phyloP scores from a whole-genome alignment of 352 stramenopile species.

The Phytophthora sp. region DNA sequence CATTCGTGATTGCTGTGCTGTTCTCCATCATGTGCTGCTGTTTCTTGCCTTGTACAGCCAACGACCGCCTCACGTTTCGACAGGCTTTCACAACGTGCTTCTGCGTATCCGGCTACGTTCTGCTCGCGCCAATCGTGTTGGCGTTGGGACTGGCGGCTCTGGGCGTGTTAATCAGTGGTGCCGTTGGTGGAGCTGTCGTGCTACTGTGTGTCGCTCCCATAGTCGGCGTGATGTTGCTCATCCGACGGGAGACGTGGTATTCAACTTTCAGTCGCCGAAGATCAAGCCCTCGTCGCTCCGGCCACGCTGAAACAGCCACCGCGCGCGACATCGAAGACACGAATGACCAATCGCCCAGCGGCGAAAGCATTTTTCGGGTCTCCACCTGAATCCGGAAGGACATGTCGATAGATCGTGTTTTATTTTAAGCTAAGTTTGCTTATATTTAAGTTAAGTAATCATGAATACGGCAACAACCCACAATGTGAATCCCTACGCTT shows the following conservation, averaged over 20 bases:
- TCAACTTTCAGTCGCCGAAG: constrained; percentile 9
- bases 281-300: constrained; percentile 21
- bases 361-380: constrained; percentile 39
- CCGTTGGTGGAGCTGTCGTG: constrained; percentile 34
- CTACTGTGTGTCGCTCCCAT: constrained; percentile 38
- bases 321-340: constrained; percentile 36
- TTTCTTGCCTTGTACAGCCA: constrained; percentile 64
- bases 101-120: constrained; percentile 59
- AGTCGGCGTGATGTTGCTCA: constrained; percentile 34
- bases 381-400: constrained; percentile 14
- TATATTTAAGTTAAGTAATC: too few species aligned
- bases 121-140: constrained; percentile 55
- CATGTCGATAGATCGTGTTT: background rate
- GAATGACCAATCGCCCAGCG: constrained; percentile 37
- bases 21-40: constrained; percentile 69
- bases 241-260: constrained; percentile 19
- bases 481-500: too few species aligned
- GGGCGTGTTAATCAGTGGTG: constrained; percentile 34
- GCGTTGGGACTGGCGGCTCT: constrained; percentile 37
- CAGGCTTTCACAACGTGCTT: constrained; percentile 73
- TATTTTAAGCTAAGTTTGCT: too few species aligned
- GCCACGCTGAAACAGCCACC: constrained; percentile 22
- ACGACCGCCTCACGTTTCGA: constrained; percentile 48
- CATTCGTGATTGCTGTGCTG: constrained; percentile 60
- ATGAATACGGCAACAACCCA: too few species aligned